phyloP scores from a whole-genome alignment of 2,329 filamentous ascomycete species.

The Ophiostoma tasmaniense region DNA sequence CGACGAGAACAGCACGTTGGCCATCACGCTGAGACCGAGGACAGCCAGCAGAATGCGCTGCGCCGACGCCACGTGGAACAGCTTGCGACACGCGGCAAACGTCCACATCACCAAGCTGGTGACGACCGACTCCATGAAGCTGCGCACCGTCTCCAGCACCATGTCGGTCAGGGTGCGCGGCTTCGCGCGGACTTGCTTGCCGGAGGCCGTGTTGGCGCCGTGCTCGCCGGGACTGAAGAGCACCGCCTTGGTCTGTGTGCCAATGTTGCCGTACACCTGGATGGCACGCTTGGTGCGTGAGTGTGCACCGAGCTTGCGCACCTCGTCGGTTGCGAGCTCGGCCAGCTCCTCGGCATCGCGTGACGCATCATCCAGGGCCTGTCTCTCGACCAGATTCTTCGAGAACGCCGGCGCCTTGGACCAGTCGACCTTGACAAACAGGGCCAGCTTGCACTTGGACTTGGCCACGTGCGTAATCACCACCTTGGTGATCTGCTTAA shows the following conservation, averaged over 20 bases:
- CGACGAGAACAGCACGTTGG: constrained; percentile 68
- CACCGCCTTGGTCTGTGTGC: constrained; percentile 56
- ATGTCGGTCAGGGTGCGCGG: constrained; percentile 58
- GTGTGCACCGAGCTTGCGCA: constrained; percentile 63
- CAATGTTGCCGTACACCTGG: constrained; percentile 69
- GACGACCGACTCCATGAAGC: constrained; percentile 64
- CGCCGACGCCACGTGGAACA: constrained; percentile 61
- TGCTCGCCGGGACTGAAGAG: constrained; percentile 45
- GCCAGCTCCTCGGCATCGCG: constrained; percentile 66
- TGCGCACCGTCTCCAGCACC: constrained; percentile 63
- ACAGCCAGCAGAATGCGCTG: constrained; percentile 65
- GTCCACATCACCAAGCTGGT: constrained; percentile 71
- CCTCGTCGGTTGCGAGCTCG: constrained; percentile 69
- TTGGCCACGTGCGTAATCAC: constrained; percentile 92
- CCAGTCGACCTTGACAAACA: constrained; percentile 88
- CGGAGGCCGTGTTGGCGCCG: constrained; percentile 35
- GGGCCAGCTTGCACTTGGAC: constrained; percentile 80
- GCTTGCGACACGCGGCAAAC: constrained; percentile 54
- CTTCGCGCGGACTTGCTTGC: constrained; percentile 35
- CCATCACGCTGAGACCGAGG: constrained; percentile 58
- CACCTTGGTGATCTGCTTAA: constrained; percentile 79
- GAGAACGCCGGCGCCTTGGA: constrained; percentile 51
- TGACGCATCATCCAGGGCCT: constrained; percentile 67
- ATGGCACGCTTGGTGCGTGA: constrained; percentile 69
- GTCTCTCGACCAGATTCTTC: constrained; percentile 54